phyloP scores from a whole-genome alignment of 176 grass and related monocot species.

The Carex scoparia region DNA sequence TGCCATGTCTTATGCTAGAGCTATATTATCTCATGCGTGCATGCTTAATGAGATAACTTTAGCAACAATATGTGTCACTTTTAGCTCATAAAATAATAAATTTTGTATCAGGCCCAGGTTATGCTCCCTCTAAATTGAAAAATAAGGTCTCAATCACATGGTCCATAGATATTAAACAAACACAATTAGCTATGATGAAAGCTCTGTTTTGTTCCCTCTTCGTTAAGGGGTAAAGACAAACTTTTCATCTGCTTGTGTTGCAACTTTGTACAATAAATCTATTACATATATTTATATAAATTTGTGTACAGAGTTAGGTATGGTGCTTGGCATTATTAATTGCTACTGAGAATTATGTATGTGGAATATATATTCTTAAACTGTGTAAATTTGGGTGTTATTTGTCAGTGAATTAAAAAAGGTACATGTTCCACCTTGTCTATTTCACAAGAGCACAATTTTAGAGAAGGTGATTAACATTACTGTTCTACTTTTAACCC shows the following conservation, averaged over 20 bases:
- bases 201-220: constrained; percentile 28
- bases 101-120: constrained; percentile 9
- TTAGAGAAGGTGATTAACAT: neutral
- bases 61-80: constrained; percentile 10
- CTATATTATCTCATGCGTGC: constrained; percentile 31
- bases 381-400: neutral
- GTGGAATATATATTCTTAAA: constrained; percentile 4
- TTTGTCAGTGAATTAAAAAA: constrained; percentile 1
- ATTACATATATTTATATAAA: neutral
- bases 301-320: constrained; percentile 13
- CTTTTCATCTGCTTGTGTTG: constrained; percentile 16
- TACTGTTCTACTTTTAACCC: neutral
- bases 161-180: constrained; percentile 12
- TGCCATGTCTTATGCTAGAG: constrained; percentile 32
- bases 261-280: neutral
- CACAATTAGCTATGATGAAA: constrained; percentile 26
- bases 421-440: neutral
- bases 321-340: neutral
- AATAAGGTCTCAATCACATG: constrained; percentile 8
- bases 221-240: constrained; percentile 30
- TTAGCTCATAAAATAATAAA: constrained; percentile 13
- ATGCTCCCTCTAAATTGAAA: constrained; percentile 9
- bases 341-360: neutral
- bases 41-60: constrained; percentile 17
- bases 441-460: neutral